Conservation (phyloP, 768 basidiomycete species). For the Phaeolepiota aurea region DNA sequence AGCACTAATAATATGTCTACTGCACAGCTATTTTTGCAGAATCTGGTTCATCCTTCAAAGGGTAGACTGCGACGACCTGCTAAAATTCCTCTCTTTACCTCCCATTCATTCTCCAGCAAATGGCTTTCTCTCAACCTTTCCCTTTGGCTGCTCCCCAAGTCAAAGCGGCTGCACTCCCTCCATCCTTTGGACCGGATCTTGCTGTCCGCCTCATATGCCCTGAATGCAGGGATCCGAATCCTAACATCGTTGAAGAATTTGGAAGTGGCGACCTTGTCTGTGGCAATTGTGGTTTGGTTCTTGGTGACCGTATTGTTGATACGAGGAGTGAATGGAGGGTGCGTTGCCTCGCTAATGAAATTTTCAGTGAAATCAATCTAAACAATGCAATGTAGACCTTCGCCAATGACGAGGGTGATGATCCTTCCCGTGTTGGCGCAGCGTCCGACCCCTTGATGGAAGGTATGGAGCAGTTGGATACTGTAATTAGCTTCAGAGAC, state of each 20-base stretch:
- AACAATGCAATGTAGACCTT: conserved; percentile 90
- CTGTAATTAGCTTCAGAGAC: conserved; percentile 91
- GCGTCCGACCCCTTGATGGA: conserved; percentile 90
- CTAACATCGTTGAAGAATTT: conserved; percentile 96
- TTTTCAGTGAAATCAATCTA: conserved; percentile 8
- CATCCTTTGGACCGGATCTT: conserved; percentile 71
- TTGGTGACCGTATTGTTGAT: conserved; percentile 95
- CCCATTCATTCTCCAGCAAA: conserved; percentile 20
- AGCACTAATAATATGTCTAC: conserved; percentile 1
- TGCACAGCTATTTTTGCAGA: conserved; percentile 9
- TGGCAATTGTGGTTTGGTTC: conserved; percentile 85
- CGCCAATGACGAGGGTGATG: conserved; percentile 98
- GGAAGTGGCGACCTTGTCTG: conserved; percentile 97
- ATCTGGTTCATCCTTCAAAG: neutral
- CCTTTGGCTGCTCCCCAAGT: conserved; percentile 58
- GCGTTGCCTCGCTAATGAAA: conserved; percentile 27
- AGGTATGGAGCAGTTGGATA: conserved; percentile 91
- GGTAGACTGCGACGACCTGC: neutral
- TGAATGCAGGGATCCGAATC: conserved; percentile 89
- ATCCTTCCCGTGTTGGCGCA: conserved; percentile 99
- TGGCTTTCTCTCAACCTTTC: conserved; percentile 77
- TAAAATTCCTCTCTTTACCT: conserved; percentile 1
- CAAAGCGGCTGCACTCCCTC: conserved; percentile 40
- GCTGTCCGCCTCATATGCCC: conserved; percentile 90
- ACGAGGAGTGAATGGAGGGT: conserved; percentile 97